Conservation (phyloP, 2,329 filamentous ascomycete genomes). For the Daldinia eschscholtzii region DNA sequence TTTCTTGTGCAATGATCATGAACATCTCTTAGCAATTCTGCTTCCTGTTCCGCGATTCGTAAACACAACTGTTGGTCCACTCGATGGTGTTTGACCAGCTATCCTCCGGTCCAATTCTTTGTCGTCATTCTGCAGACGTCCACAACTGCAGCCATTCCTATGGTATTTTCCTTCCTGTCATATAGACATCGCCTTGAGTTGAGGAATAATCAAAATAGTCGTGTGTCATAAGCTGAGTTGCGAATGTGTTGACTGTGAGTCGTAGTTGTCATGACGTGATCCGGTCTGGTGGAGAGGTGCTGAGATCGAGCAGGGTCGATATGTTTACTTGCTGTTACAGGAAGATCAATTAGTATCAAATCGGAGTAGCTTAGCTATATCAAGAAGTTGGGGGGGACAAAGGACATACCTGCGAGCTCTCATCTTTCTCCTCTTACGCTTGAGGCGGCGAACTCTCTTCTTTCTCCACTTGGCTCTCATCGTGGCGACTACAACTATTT, state of each 20-base stretch:
- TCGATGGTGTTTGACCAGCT: constrained; percentile 51
- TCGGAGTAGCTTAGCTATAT: not conserved
- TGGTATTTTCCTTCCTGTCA: constrained; percentile 22
- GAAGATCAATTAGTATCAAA: constrained; percentile 26
- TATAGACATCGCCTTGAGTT: constrained; percentile 22
- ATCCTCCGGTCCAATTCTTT: constrained; percentile 48
- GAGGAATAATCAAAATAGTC: constrained; percentile 25
- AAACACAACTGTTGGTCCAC: constrained; percentile 49
- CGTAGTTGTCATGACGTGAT: constrained; percentile 54
- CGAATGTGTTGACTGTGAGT: constrained; percentile 48
- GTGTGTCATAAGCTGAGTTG: constrained; percentile 49
- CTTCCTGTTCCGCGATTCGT: constrained; percentile 42
- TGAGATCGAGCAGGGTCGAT: constrained; percentile 58
- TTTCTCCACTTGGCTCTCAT: constrained; percentile 99
- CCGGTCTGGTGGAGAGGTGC: constrained; percentile 51
- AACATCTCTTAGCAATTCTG: constrained; percentile 33
- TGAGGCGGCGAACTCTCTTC: constrained; percentile 99
- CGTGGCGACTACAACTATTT: constrained; percentile 57
- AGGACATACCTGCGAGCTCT: constrained; percentile 90
- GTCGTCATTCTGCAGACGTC: constrained; percentile 53
- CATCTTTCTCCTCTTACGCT: constrained; percentile 99
- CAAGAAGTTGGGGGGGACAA: constrained; percentile 7
- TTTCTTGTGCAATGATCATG: constrained; percentile 43
- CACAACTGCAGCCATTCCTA: constrained; percentile 47
- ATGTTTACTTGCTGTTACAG: constrained; percentile 58